Evolutionary conservation across 2,329 filamentous ascomycete species (phyloP).

Genomic region (Chaetomium sp.): DNA sequence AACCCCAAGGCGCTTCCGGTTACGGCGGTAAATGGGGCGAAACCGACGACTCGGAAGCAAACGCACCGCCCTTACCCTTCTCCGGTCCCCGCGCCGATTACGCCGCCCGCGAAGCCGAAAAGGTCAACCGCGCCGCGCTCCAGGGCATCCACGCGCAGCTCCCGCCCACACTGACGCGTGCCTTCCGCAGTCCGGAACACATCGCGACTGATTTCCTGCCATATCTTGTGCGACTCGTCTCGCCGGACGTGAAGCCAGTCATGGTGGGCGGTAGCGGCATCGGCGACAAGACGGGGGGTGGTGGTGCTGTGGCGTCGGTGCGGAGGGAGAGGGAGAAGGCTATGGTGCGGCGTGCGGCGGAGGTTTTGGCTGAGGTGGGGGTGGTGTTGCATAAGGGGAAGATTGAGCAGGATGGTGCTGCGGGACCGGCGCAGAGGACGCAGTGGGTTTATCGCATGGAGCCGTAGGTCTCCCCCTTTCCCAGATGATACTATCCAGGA

Average conservation of each 20-base stretch:
- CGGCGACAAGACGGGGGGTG: constrained; percentile 36
- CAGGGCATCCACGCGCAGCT: constrained; percentile 67
- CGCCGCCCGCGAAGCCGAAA: constrained; percentile 71
- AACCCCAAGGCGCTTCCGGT: constrained; percentile 37
- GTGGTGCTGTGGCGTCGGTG: constrained; percentile 64
- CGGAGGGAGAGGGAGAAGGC: constrained; percentile 77
- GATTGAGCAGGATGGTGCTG: constrained; percentile 57
- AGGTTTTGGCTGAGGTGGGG: constrained; percentile 75
- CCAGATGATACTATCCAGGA: background rate
- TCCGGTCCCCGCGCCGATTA: constrained; percentile 77
- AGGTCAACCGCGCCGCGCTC: constrained; percentile 68
- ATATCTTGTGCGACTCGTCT: constrained; percentile 74
- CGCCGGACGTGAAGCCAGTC: constrained; percentile 86
- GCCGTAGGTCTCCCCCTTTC: constrained; percentile 46
- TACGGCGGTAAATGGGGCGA: constrained; percentile 33
- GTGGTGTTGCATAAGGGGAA: constrained; percentile 74
- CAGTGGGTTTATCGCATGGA: constrained; percentile 92
- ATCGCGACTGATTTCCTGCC: constrained; percentile 79
- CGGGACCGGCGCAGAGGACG: constrained; percentile 45
- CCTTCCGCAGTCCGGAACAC: constrained; percentile 72
- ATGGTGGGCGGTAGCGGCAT: constrained; percentile 58
- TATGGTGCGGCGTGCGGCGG: constrained; percentile 73
- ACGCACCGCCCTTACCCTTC: constrained; percentile 61
- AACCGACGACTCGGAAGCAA: constrained; percentile 41
- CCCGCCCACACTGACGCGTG: constrained; percentile 62